Conservation (phyloP, 148 eudicot genomes). For the Chenopodium berlandieri region DNA sequence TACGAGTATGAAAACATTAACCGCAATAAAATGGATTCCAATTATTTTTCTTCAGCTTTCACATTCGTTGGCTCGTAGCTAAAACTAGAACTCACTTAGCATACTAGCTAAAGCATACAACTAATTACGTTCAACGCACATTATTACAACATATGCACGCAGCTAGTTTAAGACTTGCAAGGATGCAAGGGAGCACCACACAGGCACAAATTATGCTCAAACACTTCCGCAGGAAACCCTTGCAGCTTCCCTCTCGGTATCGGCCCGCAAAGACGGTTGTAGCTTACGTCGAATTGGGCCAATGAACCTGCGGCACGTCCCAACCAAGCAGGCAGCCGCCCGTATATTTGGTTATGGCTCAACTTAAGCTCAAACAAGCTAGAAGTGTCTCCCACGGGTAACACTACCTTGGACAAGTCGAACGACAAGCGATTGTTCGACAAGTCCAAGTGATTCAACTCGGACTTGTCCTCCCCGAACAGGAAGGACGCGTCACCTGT, state of each 20-base stretch:
- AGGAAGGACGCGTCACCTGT: slow-evolving; percentile 48
- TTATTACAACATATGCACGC: too few relatives aligned
- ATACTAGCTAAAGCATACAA: too few relatives aligned
- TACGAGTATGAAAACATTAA: too few relatives aligned
- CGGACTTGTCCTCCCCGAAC: slow-evolving; percentile 39
- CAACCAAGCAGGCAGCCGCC: slow-evolving; percentile 41
- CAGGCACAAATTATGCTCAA: slow-evolving; percentile 53
- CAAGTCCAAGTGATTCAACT: slow-evolving; percentile 17
- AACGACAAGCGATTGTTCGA: slow-evolving; percentile 42
- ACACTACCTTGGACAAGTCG: slow-evolving; percentile 31
- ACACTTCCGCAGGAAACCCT: slow-evolving; percentile 27
- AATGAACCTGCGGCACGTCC: slow-evolving; percentile 12
- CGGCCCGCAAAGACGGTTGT: slow-evolving; percentile 50
- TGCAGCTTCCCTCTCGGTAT: slow-evolving; percentile 58
- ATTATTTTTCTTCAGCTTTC: too few relatives aligned
- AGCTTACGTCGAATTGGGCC: slow-evolving; percentile 44
- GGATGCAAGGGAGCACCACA: slow-evolving; percentile 59
- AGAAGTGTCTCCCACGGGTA: not conserved
- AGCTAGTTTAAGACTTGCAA: slow-evolving; percentile 3
- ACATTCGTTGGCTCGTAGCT: too few relatives aligned
- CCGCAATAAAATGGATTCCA: too few relatives aligned
- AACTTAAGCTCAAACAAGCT: slow-evolving; percentile 33
- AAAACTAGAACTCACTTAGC: too few relatives aligned
- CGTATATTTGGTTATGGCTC: slow-evolving; percentile 55
- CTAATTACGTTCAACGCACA: too few relatives aligned